Evolutionary conservation across 371 early-diverging fungal genomes (phyloP), one percentile per base, ranked within the genome.

Genomic region (Circinella minor): DNA sequence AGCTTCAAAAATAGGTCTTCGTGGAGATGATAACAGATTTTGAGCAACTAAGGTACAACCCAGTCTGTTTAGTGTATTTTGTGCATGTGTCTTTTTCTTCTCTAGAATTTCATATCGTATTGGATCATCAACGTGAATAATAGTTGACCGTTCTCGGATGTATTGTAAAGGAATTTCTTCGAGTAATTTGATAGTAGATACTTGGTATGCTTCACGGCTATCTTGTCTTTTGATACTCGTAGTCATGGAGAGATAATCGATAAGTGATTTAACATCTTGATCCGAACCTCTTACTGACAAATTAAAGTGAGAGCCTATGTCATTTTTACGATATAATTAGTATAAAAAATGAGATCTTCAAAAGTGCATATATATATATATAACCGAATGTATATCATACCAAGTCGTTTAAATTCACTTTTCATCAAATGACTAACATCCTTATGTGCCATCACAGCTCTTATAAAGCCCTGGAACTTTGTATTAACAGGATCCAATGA

Each of bases 41-140:
- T 88, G 86, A 3, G 85, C 82, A 55, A 88, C 85, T 18, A 86
- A 67, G 0, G 86, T 81, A 65, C 88, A 85, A 2, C 88, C 88
- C 8, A 86, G 66, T 36, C 81, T 69, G 73, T 84, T 83, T 36
- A 88, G 67, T 36, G 74, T 74, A 46, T 81, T 81, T 66, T 88
- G 88, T 0, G 80, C 76, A 13, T 70, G 46, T 3, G 69, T 60
- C 57, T 84, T 83, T 37, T 70, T 67, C 48, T 63, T 63, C 69
- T 85, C 85, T 15, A 78, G 70, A 14, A 61, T 55, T 11, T 75
- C 75, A 70, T 73, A 81, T 8, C 70, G 64, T 4, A 55, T 72
- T 0, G 81, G 76, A 46, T 75, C 61, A 59, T 75, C 68, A 13
- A 47, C 20, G 39, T 71, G 59, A 15, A 69, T 55, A 17, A 61